Evolutionary conservation across 345 rosid genomes (phyloP), one percentile per base, ranked within the genome.

Genomic region (Ceriops decandra): DNA sequence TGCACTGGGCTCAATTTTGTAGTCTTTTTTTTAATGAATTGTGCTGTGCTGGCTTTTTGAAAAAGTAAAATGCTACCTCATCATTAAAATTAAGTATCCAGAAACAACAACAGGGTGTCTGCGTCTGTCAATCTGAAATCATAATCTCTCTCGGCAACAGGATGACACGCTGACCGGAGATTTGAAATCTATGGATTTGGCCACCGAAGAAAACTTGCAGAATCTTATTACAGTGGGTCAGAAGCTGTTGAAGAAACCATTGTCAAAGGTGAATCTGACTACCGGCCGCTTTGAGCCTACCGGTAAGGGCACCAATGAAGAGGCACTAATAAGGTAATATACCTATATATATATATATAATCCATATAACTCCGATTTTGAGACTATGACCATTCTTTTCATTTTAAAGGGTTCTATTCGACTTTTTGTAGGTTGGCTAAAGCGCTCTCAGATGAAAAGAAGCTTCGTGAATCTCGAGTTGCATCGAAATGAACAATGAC

Each of bases 141-240:
- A 15, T 22, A 24, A 22, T 54, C 28, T 54, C 15, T 27, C 1
- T 6, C 22, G 13, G 21, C 0, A 20, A 10, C 78, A 90, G 88
- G 93, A 88, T 32, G 91, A 92, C 64, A 75, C 82, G 0, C 77
- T 92, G 38, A 81, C 64, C 0, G 96, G 91, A 42, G 79, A 60
- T 17, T 47, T 81, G n/a, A 77, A 87, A 0, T 85, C 93, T 0
- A 86, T 84, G 20, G 96, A 90, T 67, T 49, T 85, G 28, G 83
- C 93, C 5, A 87, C 89, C 0, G 58, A 72, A 16, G 80, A 81
- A 6, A 86, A 88, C 76, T 68, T 88, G 42, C 71, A 84, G 21
- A 60, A 66, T 57, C 77, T 90, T 0, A 79, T 68, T 19, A 82
- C 74, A 75, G 79, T 75, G 15, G 93, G 90, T 47, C 82, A 84